These are phyloP conservation scores for Gryganskiella cystojenkinii DNA, from an alignment of 192 early-diverging fungal species.

Conservation along the genomic window DNA sequence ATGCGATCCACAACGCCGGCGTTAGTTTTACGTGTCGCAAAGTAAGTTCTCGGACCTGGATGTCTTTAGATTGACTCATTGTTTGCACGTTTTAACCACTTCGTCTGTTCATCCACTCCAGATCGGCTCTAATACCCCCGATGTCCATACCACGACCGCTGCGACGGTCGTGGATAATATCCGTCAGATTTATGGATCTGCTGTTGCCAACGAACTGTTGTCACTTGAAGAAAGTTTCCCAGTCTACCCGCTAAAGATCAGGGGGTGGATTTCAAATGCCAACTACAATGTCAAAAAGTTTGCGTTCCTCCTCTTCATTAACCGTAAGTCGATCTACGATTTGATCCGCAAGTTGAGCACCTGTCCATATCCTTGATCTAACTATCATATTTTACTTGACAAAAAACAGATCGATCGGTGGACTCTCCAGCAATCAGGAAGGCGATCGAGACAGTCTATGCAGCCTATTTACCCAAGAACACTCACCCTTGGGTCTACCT, in stretches of 20 bases:
- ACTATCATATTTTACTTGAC: conserved; percentile 1
- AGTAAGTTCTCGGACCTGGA: conserved; percentile 47
- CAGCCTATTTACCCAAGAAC: conserved; percentile 84
- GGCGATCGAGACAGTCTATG: conserved; percentile 85
- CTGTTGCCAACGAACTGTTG: conserved; percentile 83
- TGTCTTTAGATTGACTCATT: background rate
- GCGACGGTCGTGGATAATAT: conserved; percentile 81
- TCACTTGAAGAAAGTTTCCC: conserved; percentile 64
- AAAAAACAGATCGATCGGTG: conserved; percentile 78
- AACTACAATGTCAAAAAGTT: conserved; percentile 90
- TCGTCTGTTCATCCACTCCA: conserved; percentile 4
- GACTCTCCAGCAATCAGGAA: conserved; percentile 85
- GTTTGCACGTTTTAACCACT: background rate
- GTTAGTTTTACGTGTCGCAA: conserved; percentile 93
- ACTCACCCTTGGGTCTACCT: conserved; percentile 94
- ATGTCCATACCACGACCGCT: conserved; percentile 76
- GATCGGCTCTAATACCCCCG: conserved; percentile 77
- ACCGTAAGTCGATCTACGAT: conserved; percentile 66
- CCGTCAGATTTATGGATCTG: conserved; percentile 83
- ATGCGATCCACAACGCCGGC: conserved; percentile 91
- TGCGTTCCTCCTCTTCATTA: conserved; percentile 93
- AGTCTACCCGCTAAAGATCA: conserved; percentile 67
- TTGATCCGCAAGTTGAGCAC: background rate
- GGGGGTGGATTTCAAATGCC: conserved; percentile 90
- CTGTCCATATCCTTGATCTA: background rate